Evolutionary conservation across 371 early-diverging fungal species (phyloP), one percentile per base, ranked within the genome.

Genomic region (Haplosporangium sp.): DNA sequence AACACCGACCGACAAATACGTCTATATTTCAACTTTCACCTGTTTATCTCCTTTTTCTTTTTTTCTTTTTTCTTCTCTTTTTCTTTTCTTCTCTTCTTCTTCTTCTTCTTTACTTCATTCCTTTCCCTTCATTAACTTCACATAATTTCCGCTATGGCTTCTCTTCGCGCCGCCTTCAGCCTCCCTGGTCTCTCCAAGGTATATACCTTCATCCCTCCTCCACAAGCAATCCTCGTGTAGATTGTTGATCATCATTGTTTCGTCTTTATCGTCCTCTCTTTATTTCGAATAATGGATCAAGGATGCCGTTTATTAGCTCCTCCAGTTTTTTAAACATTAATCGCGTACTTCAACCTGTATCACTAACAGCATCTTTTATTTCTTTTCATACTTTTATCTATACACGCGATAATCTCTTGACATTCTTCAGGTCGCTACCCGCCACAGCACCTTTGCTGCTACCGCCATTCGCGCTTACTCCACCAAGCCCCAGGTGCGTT

Each of bases 131-230:
- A 42, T 42, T 10, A 42, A 42, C 42, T 8, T 10, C 53, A 7
- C 42, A 42, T 42, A 13, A 56, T 4, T 3, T 47, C 44, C 55
- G 56, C 10, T 45, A 79, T 79, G 79, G 79, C 79, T 57, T 79
- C 79, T 65, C 71, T 79, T 27, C 79, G 79, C 27, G 69, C 78
- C 48, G 65, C 74, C 61, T 67, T 79, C 68, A 69, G 79, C 59
- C 67, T 79, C 63, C 74, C 79, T 67, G 68, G 74, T 74, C 73
- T 79, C 60, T 65, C 79, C 73, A 79, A 73, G 79, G 79, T 79
- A 73, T 42, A 42, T 42, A 42, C 42, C 10, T 10, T 42, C 10
- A 8, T 10, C 42, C 42, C 42, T 42, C 10, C 10, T 10, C 42
- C 42, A 5, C 42, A 42, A 42, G 8, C 5, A 42, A 10, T 42